Conservation (phyloP, 257 asterid species). For the Solanum appendiculatum region DNA sequence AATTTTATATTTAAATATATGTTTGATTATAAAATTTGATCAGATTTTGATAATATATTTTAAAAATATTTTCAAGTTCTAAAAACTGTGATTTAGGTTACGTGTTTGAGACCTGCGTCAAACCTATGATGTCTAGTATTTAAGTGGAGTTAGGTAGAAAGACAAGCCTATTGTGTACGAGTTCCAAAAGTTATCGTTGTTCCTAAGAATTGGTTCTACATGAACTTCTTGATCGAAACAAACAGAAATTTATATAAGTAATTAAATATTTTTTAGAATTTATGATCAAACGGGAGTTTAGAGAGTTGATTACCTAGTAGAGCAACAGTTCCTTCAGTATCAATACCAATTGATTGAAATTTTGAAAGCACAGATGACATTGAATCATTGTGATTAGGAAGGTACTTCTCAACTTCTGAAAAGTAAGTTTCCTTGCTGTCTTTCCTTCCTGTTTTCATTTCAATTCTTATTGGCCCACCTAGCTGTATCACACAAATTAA, state of each 20-base stretch:
- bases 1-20: too few species aligned
- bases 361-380: slow-evolving; percentile 42
- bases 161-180: too few species aligned
- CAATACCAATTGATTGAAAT: slow-evolving; percentile 51
- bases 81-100: not conserved
- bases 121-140: not conserved
- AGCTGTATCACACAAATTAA: slow-evolving; percentile 18
- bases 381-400: slow-evolving; percentile 67
- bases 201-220: not conserved
- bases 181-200: too few species aligned
- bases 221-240: too few species aligned
- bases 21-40: too few species aligned
- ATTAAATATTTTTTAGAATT: too few species aligned
- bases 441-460: slow-evolving; percentile 65
- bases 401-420: slow-evolving; percentile 28
- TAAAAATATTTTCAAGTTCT: too few species aligned
- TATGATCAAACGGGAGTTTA: not conserved
- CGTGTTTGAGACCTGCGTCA: too few species aligned
- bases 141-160: not conserved
- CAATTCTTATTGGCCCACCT: slow-evolving; percentile 45
- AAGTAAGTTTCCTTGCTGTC: slow-evolving; percentile 48
- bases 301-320: slow-evolving; percentile 36
- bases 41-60: too few species aligned
- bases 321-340: slow-evolving; percentile 62
- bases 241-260: not conserved